These are phyloP conservation scores for Tilletia walkeri DNA, from an alignment of 1,284 basidiomycete genomes.

Conservation along the genomic window DNA sequence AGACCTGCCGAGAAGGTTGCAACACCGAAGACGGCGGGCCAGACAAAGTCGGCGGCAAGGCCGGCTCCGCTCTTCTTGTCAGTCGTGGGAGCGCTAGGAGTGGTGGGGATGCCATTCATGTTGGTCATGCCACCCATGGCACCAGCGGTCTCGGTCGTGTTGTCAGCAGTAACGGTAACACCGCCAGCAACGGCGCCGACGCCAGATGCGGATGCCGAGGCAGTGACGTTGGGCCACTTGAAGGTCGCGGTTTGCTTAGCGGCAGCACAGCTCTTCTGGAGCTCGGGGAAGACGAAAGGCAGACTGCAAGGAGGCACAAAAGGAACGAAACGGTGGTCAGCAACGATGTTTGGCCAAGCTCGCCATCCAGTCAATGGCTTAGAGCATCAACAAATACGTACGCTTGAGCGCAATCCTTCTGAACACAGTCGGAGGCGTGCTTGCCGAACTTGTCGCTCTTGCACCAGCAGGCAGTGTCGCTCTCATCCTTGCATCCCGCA, in stretches of 20 bases:
- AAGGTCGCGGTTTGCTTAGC: slow-evolving; percentile 3
- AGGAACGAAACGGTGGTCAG: too few relatives aligned
- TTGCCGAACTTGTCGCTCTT: slow-evolving; percentile 14
- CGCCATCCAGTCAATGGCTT: too few relatives aligned
- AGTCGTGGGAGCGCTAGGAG: not conserved
- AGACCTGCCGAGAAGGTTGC: not conserved
- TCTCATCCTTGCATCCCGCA: not conserved
- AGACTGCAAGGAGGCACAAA: not conserved
- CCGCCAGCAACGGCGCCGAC: not conserved
- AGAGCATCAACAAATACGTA: too few relatives aligned
- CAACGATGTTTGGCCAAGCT: too few relatives aligned
- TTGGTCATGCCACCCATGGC: not conserved
- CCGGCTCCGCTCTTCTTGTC: not conserved
- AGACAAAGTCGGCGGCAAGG: not conserved
- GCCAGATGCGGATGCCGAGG: not conserved
- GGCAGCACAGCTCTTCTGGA: not conserved
- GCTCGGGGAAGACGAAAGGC: not conserved
- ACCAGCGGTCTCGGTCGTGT: not conserved
- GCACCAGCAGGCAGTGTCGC: slow-evolving; percentile 4
- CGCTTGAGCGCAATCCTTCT: not conserved
- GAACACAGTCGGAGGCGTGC: not conserved
- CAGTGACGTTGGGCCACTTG: slow-evolving; percentile 11
- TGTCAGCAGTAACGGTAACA: not conserved
- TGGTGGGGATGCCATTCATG: not conserved
- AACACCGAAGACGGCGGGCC: not conserved